Evolutionary conservation across 1,139 yeast species (phyloP).

Genomic region (Magnusiomyces fungicola): DNA sequence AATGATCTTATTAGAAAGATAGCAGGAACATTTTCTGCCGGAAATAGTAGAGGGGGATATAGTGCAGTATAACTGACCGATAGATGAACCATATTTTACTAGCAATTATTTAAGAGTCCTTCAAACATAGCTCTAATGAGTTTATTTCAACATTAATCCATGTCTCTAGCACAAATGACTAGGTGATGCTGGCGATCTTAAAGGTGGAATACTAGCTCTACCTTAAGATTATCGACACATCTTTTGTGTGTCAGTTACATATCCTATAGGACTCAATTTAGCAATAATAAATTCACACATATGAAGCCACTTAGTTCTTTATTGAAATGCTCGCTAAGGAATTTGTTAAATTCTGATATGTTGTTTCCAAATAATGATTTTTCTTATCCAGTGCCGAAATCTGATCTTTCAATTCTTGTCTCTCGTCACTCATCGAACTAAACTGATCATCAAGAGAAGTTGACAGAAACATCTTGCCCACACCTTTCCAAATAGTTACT

Average conservation of each 20-base stretch:
- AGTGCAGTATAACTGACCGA: conserved; percentile 64
- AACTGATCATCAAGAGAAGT: conserved; percentile 43
- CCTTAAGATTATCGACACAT: no score
- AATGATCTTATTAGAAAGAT: conserved; percentile 71
- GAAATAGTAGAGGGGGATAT: conserved; percentile 76
- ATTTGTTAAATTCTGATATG: conserved; percentile 65
- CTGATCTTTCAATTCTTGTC: conserved; percentile 49
- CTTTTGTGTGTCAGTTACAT: no score
- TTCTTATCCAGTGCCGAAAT: conserved; percentile 58
- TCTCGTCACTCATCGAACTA: conserved; percentile 44
- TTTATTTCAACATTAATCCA: no score
- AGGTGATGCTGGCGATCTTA: no score
- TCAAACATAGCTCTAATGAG: no score
- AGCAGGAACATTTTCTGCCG: conserved; percentile 66
- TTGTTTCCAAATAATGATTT: conserved; percentile 63
- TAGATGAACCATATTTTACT: no score
- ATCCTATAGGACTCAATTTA: no score
- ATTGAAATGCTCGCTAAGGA: conserved; percentile 41
- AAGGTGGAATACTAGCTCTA: no score
- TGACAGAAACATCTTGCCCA: conserved; percentile 55
- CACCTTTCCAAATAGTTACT: conserved; percentile 75
- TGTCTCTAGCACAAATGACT: no score
- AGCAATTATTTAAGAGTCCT: no score
- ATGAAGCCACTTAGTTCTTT: no score
- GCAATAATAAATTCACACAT: no score